phyloP scores from a whole-genome alignment of 176 grass and related monocot species.

The Saccharum spontaneum region DNA sequence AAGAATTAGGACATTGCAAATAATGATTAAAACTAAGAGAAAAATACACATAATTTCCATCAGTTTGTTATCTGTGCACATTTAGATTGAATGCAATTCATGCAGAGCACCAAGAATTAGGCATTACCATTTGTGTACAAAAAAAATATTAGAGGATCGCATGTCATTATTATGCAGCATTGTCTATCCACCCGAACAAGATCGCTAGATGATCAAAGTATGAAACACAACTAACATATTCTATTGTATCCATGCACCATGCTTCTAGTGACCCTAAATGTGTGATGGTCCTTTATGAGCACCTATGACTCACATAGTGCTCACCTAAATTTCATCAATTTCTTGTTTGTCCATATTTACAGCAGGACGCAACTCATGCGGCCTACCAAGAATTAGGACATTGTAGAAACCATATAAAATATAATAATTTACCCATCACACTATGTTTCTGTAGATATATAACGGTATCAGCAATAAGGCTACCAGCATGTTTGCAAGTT shows the following conservation, averaged over 20 bases:
- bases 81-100: background rate
- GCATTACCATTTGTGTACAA: background rate
- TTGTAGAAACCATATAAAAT: background rate
- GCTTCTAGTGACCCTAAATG: background rate
- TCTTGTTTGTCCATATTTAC: constrained; percentile 44
- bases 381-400: constrained; percentile 49
- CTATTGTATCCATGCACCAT: no score
- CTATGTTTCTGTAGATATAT: background rate
- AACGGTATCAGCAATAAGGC: background rate
- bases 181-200: background rate
- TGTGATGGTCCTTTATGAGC: constrained; percentile 39
- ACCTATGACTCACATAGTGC: background rate
- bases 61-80: background rate
- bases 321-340: constrained; percentile 32
- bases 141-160: background rate
- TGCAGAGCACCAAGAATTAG: background rate
- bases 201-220: background rate
- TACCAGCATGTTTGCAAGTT: background rate
- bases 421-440: background rate
- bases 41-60: background rate
- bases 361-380: constrained; percentile 28
- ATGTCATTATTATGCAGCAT: background rate
- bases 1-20: constrained; percentile 50
- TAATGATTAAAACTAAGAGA: background rate
- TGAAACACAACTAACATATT: background rate